Conservation (phyloP, 2,329 filamentous ascomycete species). For the Colletotrichum sp. region DNA sequence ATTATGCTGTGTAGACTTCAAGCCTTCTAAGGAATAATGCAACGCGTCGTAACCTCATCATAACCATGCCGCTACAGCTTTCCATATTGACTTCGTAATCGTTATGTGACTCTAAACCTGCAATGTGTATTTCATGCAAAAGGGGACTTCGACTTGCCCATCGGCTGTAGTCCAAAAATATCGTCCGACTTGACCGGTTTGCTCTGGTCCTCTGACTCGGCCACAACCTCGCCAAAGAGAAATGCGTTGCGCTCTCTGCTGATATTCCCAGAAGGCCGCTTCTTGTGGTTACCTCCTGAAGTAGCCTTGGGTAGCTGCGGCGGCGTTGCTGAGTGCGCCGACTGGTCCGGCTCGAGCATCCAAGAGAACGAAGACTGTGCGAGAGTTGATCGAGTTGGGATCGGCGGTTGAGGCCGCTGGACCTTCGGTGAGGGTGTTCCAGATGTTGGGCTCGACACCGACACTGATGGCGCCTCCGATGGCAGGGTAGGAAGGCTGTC, state of each 20-base stretch:
- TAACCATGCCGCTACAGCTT: neutral
- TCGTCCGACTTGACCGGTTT: constrained; percentile 46
- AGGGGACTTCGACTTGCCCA: constrained; percentile 29
- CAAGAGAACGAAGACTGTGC: constrained; percentile 80
- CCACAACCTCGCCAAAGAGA: constrained; percentile 60
- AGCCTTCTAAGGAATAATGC: neutral
- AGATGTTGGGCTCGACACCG: neutral
- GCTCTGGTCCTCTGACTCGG: constrained; percentile 38
- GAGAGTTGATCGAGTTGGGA: constrained; percentile 68
- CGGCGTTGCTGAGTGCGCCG: constrained; percentile 35
- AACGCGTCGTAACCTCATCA: neutral
- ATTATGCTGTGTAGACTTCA: neutral
- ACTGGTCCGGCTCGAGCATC: constrained; percentile 71
- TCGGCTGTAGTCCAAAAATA: constrained; percentile 61
- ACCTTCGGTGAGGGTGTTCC: neutral
- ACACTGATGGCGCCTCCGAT: neutral
- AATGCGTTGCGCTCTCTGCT: constrained; percentile 64
- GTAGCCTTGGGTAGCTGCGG: constrained; percentile 26
- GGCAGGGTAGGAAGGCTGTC: neutral
- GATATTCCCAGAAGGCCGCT: constrained; percentile 46
- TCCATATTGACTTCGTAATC: neutral
- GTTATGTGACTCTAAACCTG: neutral
- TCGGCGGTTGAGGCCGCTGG: constrained; percentile 37
- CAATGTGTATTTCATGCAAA: constrained; percentile 3
- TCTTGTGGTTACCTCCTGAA: constrained; percentile 36